Percentiles rank a stretch among this genome's conserved stretches.
Evolutionary conservation across 192 early-diverging fungal species (phyloP).

Genomic region (Lunasporangiospora selenospora): DNA sequence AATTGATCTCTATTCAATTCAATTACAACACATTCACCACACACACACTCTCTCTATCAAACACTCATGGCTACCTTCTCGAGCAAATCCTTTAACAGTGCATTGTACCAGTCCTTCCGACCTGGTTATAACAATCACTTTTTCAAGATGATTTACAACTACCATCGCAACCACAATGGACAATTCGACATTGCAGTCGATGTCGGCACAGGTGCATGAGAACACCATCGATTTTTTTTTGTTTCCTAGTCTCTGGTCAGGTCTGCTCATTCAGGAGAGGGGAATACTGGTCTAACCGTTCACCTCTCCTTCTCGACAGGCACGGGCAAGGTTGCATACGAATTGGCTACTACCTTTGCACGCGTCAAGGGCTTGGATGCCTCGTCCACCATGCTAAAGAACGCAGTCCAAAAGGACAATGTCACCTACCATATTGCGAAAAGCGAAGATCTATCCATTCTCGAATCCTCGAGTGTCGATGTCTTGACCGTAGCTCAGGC

Average conservation of each 20-base stretch:
- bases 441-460: slow-evolving; percentile 47
- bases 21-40: not conserved
- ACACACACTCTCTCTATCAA: not conserved
- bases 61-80: slow-evolving; percentile 47
- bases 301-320: slow-evolving; percentile 46
- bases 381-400: slow-evolving; percentile 47
- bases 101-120: slow-evolving; percentile 43
- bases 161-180: slow-evolving; percentile 45
- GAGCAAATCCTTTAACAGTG: slow-evolving; percentile 42
- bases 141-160: slow-evolving; percentile 53
- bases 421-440: slow-evolving; percentile 48
- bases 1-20: too few species aligned
- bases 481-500: slow-evolving; percentile 56
- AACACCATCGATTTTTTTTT: too few species aligned
- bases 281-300: too few species aligned
- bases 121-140: slow-evolving; percentile 37
- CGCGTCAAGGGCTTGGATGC: slow-evolving; percentile 56
- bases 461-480: slow-evolving; percentile 46
- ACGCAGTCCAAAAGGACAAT: slow-evolving; percentile 47
- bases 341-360: slow-evolving; percentile 54
- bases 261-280: too few species aligned
- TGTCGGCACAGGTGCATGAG: slow-evolving; percentile 47
- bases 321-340: slow-evolving; percentile 61
- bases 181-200: slow-evolving; percentile 55
- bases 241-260: too few species aligned